A percentile compares a stretch with the other conserved stretches of the same genome.
These are phyloP conservation scores for Xylariaceae sp. DNA, from an alignment of 2,329 filamentous ascomycete genomes.

Conservation along the genomic window DNA sequence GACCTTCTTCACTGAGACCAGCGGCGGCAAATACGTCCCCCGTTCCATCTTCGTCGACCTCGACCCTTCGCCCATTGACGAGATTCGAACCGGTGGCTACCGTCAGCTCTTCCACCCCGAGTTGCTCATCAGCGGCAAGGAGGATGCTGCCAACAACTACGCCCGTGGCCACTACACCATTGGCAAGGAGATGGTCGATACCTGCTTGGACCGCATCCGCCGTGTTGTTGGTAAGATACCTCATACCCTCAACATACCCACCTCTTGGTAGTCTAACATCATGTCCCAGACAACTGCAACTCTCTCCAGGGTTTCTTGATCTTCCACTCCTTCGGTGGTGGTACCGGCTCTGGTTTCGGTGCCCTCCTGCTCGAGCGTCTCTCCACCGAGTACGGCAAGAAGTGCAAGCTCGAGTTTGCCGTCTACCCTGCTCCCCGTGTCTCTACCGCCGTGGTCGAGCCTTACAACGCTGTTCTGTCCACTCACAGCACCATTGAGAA, in stretches of 20 bases:
- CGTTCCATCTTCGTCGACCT: slow-evolving; percentile 70
- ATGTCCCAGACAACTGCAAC: slow-evolving; percentile 62
- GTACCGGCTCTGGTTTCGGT: slow-evolving; percentile 69
- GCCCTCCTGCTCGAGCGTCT: slow-evolving; percentile 69
- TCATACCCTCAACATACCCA: not conserved
- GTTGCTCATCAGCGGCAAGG: slow-evolving; percentile 69
- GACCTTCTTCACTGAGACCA: slow-evolving; percentile 72
- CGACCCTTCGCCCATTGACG: slow-evolving; percentile 69
- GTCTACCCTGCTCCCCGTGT: slow-evolving; percentile 68
- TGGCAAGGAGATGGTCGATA: slow-evolving; percentile 72
- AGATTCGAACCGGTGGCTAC: slow-evolving; percentile 66
- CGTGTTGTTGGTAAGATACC: slow-evolving; percentile 58
- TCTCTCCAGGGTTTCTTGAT: slow-evolving; percentile 70
- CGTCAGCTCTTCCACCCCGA: slow-evolving; percentile 70
- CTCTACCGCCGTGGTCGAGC: slow-evolving; percentile 68
- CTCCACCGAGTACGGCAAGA: slow-evolving; percentile 71
- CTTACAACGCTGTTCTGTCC: slow-evolving; percentile 69
- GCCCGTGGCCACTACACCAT: slow-evolving; percentile 73
- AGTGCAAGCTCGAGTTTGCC: slow-evolving; percentile 72
- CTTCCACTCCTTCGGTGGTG: slow-evolving; percentile 72
- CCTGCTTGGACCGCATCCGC: slow-evolving; percentile 65
- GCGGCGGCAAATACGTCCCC: slow-evolving; percentile 67
- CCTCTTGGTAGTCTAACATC: slow-evolving; percentile 16
- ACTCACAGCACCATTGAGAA: slow-evolving; percentile 75
- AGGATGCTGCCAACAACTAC: slow-evolving; percentile 75